Evolutionary conservation across 495 filamentous ascomycete species (phyloP).

Genomic region (Hypoxylon fragiforme): DNA sequence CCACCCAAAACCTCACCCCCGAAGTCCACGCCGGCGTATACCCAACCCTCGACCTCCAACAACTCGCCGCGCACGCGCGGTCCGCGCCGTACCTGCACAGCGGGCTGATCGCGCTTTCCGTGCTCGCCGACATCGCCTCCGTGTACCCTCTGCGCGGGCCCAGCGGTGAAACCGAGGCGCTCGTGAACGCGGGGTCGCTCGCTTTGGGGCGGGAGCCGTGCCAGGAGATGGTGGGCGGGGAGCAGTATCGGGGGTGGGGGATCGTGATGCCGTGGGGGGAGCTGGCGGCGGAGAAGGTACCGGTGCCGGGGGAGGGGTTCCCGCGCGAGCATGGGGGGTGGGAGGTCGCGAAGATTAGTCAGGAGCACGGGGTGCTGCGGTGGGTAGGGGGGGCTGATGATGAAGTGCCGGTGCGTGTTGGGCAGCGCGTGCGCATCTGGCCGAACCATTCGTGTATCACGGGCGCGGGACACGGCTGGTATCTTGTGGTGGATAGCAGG

Average conservation of each 20-base stretch:
- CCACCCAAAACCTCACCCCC: conserved; percentile 44
- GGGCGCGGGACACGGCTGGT: conserved; percentile 71
- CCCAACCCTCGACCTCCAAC: conserved; percentile 79
- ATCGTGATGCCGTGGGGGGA: conserved; percentile 65
- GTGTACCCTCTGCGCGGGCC: conserved; percentile 64
- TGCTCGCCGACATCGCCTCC: conserved; percentile 72
- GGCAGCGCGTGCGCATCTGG: conserved; percentile 69
- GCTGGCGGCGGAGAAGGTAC: conserved; percentile 11
- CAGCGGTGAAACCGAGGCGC: conserved; percentile 60
- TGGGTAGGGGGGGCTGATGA: conserved; percentile 49
- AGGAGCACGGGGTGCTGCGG: conserved; percentile 68
- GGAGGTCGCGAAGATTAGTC: conserved; percentile 63
- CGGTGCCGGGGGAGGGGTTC: conserved; percentile 41
- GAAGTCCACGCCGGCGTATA: conserved; percentile 77
- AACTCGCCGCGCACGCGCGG: conserved; percentile 70
- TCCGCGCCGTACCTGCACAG: conserved; percentile 43
- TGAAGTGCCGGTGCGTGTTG: conserved; percentile 60
- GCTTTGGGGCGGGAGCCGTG: conserved; percentile 80
- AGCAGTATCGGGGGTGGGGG: conserved; percentile 71
- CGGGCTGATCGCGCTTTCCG: conserved; percentile 65
- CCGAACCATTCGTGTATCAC: conserved; percentile 88
- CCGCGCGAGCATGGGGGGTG: conserved; percentile 55
- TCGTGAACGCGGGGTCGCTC: conserved; percentile 70
- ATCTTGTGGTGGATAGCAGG: conserved; percentile 72
- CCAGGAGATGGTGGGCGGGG: conserved; percentile 21